Evolutionary conservation across 2,329 filamentous ascomycete genomes (phyloP).

Genomic region (Trichoderma pleuroti): DNA sequence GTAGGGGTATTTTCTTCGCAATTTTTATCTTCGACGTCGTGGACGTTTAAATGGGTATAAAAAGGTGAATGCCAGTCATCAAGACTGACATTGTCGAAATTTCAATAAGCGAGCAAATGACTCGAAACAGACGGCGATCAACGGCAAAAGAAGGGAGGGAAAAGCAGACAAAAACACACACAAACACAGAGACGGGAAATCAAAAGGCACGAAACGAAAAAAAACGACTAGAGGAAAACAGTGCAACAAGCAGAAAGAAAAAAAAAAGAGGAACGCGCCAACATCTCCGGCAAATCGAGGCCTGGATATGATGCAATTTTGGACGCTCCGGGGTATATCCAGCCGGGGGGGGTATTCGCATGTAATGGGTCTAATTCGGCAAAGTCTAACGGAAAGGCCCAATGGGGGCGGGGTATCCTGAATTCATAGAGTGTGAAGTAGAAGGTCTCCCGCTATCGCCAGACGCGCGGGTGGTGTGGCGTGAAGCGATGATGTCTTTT

Average conservation of each 20-base stretch:
- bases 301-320: constrained; percentile 40
- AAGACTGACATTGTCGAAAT: constrained; percentile 29
- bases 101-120: constrained; percentile 25
- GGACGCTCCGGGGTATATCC: constrained; percentile 64
- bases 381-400: constrained; percentile 81
- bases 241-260: not conserved
- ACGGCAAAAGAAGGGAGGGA: constrained; percentile 22
- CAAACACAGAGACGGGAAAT: constrained; percentile 21
- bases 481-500: constrained; percentile 76
- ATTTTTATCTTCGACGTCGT: constrained; percentile 31
- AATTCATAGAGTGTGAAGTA: constrained; percentile 91
- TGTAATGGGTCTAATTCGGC: constrained; percentile 44
- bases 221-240: not conserved
- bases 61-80: constrained; percentile 34
- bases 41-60: constrained; percentile 36
- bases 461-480: constrained; percentile 78
- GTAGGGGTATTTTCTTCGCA: constrained; percentile 34
- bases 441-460: constrained; percentile 89
- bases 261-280: constrained; percentile 14
- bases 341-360: constrained; percentile 59
- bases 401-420: constrained; percentile 91
- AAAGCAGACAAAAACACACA: constrained; percentile 18
- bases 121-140: constrained; percentile 14
- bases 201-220: constrained; percentile 23
- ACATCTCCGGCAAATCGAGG: constrained; percentile 28